phyloP scores from a whole-genome alignment of 2,329 filamentous ascomycete genomes.

The Xylaria sp. region DNA sequence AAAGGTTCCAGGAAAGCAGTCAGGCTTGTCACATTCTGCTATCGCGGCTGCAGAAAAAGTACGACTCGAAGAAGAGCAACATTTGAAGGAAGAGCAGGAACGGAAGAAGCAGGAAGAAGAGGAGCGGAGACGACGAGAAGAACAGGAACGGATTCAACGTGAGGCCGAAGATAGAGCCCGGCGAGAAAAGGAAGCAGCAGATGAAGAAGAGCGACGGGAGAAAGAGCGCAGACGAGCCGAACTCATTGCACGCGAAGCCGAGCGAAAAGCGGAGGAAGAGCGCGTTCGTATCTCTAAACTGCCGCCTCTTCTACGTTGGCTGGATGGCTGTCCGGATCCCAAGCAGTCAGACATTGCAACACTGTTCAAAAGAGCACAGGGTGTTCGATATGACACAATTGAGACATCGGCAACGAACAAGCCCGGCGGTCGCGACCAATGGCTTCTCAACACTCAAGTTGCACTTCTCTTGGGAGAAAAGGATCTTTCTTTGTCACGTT shows the following conservation, averaged over 20 bases:
- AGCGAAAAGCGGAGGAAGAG: slow-evolving; percentile 52
- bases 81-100: slow-evolving; percentile 36
- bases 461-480: slow-evolving; percentile 61
- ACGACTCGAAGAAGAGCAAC: slow-evolving; percentile 34
- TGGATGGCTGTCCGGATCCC: slow-evolving; percentile 48
- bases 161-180: slow-evolving; percentile 37
- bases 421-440: slow-evolving; percentile 56
- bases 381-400: slow-evolving; percentile 61
- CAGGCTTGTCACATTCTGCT: too few species aligned
- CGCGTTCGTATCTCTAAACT: slow-evolving; percentile 50
- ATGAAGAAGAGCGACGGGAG: slow-evolving; percentile 45
- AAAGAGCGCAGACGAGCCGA: slow-evolving; percentile 42
- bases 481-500: slow-evolving; percentile 54
- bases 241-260: slow-evolving; percentile 47
- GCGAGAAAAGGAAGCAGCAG: slow-evolving; percentile 37
- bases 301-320: slow-evolving; percentile 57
- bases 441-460: slow-evolving; percentile 60
- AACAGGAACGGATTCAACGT: slow-evolving; percentile 31
- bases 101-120: slow-evolving; percentile 10
- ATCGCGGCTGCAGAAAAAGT: slow-evolving; percentile 31
- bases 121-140: slow-evolving; percentile 32
- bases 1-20: too few species aligned
- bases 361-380: slow-evolving; percentile 52
- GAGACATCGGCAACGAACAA: slow-evolving; percentile 47
- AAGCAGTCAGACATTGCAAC: slow-evolving; percentile 46